Evolutionary conservation across 805 yeast species (phyloP).

Genomic region (Kodamaea hsintzibuensis): DNA sequence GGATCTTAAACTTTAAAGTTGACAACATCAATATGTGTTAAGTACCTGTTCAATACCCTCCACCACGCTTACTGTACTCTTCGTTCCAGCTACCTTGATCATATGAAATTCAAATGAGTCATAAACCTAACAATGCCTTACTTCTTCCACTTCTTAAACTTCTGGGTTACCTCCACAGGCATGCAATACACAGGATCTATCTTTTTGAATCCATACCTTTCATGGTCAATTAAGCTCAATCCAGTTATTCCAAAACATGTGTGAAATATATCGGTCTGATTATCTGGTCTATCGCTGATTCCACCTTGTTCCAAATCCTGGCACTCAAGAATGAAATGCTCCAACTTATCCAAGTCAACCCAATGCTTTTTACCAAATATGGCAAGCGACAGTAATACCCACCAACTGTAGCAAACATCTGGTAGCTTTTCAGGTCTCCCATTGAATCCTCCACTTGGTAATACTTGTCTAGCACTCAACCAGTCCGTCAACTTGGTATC

Average conservation of each 20-base stretch:
- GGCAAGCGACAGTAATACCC: conserved; percentile 82
- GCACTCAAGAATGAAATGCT: conserved; percentile 66
- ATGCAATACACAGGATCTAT: conserved; percentile 89
- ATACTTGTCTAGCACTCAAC: conserved; percentile 87
- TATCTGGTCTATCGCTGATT: conserved; percentile 86
- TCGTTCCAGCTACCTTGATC: neutral
- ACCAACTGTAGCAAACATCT: conserved; percentile 98
- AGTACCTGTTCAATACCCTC: neutral
- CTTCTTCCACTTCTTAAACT: conserved; percentile 27
- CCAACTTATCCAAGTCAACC: conserved; percentile 68
- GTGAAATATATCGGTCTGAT: conserved; percentile 91
- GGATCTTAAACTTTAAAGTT: neutral
- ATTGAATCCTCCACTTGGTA: conserved; percentile 81
- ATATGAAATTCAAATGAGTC: neutral
- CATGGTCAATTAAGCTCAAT: conserved; percentile 68
- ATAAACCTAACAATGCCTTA: too few relatives aligned
- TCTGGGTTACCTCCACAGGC: conserved; percentile 52
- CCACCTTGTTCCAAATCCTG: conserved; percentile 87
- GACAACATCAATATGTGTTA: neutral
- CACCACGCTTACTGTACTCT: neutral
- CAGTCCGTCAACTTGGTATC: conserved; percentile 68
- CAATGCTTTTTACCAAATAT: conserved; percentile 68
- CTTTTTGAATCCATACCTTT: conserved; percentile 47
- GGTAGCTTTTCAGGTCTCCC: conserved; percentile 96
- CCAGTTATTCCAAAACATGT: conserved; percentile 92